phyloP scores from a whole-genome alignment of 768 basidiomycete genomes.

The Boletus rufocinnamomeus region DNA sequence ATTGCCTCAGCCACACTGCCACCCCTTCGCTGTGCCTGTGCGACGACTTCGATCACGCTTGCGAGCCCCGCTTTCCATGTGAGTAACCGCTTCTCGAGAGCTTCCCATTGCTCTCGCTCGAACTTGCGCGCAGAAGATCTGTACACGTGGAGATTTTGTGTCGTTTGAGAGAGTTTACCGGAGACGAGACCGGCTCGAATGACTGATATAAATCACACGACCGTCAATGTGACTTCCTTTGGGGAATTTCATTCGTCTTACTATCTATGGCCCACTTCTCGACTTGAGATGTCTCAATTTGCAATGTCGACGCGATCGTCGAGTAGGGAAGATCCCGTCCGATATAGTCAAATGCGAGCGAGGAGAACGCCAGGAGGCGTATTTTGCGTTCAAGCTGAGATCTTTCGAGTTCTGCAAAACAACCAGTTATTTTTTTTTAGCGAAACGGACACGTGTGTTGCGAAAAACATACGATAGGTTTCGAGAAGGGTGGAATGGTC shows the following conservation, averaged over 20 bases:
- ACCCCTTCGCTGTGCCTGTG: slow-evolving; percentile 49
- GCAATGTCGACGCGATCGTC: slow-evolving; percentile 64
- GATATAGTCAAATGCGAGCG: slow-evolving; percentile 74
- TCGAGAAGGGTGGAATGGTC: slow-evolving; percentile 50
- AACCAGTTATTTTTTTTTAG: neutral
- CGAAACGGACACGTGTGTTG: neutral
- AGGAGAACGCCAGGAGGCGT: slow-evolving; percentile 71
- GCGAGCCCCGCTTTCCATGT: slow-evolving; percentile 76
- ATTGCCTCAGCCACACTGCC: slow-evolving; percentile 22
- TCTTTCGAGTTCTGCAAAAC: slow-evolving; percentile 51
- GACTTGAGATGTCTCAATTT: slow-evolving; percentile 65
- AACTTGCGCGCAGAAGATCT: slow-evolving; percentile 77
- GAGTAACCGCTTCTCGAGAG: slow-evolving; percentile 69
- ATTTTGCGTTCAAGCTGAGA: slow-evolving; percentile 75
- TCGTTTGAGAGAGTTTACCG: slow-evolving; percentile 82
- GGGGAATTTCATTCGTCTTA: slow-evolving; percentile 32
- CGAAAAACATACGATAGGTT: slow-evolving; percentile 53
- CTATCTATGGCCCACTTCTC: slow-evolving; percentile 90
- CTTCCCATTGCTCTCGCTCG: slow-evolving; percentile 77
- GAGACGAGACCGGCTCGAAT: slow-evolving; percentile 78
- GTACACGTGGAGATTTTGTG: slow-evolving; percentile 69
- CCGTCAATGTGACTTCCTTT: neutral
- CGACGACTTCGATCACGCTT: slow-evolving; percentile 70
- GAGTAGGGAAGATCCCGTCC: slow-evolving; percentile 74
- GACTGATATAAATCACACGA: slow-evolving; percentile 42